Base-by-base conservation (phyloP, 371 early-diverging fungal species). In the Mucor indicus region DNA sequence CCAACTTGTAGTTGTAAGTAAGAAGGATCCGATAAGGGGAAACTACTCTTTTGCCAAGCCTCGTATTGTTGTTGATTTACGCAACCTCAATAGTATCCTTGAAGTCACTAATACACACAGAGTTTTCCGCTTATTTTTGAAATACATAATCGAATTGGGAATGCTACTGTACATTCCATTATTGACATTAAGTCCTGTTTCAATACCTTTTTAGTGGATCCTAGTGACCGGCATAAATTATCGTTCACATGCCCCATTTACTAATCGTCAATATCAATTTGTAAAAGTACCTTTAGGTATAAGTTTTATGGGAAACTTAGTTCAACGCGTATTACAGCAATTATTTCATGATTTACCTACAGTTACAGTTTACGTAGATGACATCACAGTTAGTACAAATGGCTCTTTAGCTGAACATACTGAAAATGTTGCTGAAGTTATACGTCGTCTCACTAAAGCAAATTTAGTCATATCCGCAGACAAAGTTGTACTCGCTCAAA, bases 141-240 rank as follows among this genome's bases (percentile, higher is more conserved):
- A 1, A 38, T 38, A 7, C 30, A 39, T 13, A 4, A 15, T 12
- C 16, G 17, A 0, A 15, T 39, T 1, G 39, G 39, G n/a, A 20
- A 29, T 29, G 48, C 48, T 1, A 23, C 19, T 2, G 39, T 48
- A 5, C 21, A 24, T 22, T 21, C 31, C 1, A 23, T 24, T 13
- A 38, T 48, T 21, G 48, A 48, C 22, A 48, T 48, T 2, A 27
- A 19, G 11, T 38, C 48, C 8, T 48, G 48, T 13, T 39, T 48
- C 11, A 48, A 36, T 17, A 29, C 22, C 12, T 48, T 48, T 8
- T 21, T 31, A 4, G 31, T 48, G 1, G 21, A 12, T 5, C 27
- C 38, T 30, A n/a, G 20, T 10, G 30, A 48, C n/a, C 19, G 39
- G 1, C 39, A 38, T 31, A 48, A 48, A 21, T 15, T 48, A 3